These are phyloP conservation scores for Phaeophleospora eucalypticola DNA, from an alignment of 2,329 filamentous ascomycete species.

Conservation along the genomic window DNA sequence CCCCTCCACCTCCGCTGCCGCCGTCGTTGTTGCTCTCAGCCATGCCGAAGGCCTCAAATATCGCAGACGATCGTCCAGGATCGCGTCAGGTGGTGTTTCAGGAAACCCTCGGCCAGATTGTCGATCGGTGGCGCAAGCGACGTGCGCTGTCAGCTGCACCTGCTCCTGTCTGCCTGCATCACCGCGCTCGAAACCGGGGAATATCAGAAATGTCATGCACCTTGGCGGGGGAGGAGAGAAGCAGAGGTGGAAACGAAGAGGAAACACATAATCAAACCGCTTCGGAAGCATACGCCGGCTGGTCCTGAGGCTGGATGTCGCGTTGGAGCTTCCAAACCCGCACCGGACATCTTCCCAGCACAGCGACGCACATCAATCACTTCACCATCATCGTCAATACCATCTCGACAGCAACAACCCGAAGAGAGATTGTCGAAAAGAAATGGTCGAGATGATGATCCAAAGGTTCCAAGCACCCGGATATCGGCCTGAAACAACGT, in stretches of 20 bases:
- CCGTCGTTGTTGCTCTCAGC: background rate
- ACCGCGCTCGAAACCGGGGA: background rate
- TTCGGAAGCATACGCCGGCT: background rate
- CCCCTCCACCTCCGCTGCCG: background rate
- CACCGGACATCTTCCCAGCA: too few relatives aligned
- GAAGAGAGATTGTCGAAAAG: too few relatives aligned
- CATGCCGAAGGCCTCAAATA: background rate
- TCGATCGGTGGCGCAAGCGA: conserved; percentile 2
- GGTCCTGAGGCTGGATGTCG: background rate
- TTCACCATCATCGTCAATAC: too few relatives aligned
- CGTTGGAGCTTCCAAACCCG: too few relatives aligned
- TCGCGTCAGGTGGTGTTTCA: background rate
- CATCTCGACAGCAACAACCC: too few relatives aligned
- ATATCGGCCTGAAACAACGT: too few relatives aligned
- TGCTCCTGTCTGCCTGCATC: background rate
- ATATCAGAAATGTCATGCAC: background rate
- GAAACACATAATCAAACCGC: background rate
- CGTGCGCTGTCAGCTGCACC: conserved; percentile 13
- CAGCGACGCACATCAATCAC: too few relatives aligned
- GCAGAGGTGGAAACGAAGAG: background rate
- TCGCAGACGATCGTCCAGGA: background rate
- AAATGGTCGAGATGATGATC: too few relatives aligned
- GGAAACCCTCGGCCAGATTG: background rate
- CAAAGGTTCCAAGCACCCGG: too few relatives aligned
- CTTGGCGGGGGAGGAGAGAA: background rate